A percentile compares a stretch with the other conserved stretches of the same genome.
phyloP scores from a whole-genome alignment of 805 yeast genomes.

The Saccharomycopsis malanga region DNA sequence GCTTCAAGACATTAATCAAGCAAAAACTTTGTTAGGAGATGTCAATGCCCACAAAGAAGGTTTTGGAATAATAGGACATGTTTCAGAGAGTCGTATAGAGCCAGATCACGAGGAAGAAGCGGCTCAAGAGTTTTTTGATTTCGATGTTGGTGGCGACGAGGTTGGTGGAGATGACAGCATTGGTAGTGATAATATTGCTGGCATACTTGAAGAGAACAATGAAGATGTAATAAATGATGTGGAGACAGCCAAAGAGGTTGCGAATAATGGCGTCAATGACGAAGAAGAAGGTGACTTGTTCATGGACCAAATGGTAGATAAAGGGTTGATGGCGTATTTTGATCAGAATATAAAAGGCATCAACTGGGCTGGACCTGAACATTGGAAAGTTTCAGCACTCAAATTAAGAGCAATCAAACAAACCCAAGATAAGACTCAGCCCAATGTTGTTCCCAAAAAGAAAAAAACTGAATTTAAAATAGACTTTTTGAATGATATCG shows the following conservation, averaged over 20 bases:
- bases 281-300: slow-evolving; percentile 18
- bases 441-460: slow-evolving; percentile 20
- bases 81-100: slow-evolving; percentile 20
- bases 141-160: slow-evolving; percentile 22
- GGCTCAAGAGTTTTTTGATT: slow-evolving; percentile 1
- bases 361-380: slow-evolving; percentile 90
- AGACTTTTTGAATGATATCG: slow-evolving; percentile 34
- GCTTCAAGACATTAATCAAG: slow-evolving; percentile 46
- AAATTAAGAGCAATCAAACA: slow-evolving; percentile 35
- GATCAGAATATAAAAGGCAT: slow-evolving; percentile 53
- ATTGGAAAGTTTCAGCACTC: slow-evolving; percentile 74
- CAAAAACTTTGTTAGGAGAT: slow-evolving; percentile 39
- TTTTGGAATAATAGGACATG: background rate
- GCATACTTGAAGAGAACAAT: background rate
- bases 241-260: background rate
- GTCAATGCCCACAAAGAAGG: slow-evolving; percentile 29
- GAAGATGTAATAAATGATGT: too few species aligned
- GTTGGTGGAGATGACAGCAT: slow-evolving; percentile 23
- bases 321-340: slow-evolving; percentile 71
- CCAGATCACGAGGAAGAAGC: slow-evolving; percentile 14
- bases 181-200: background rate
- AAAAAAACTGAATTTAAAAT: slow-evolving; percentile 34
- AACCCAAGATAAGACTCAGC: background rate
- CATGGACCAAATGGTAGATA: slow-evolving; percentile 37
- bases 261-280: background rate